Evolutionary conservation across 2,329 filamentous ascomycete species (phyloP), one percentile per base, ranked within the genome.

Genomic region (Ophiostoma himal-ulmi): DNA sequence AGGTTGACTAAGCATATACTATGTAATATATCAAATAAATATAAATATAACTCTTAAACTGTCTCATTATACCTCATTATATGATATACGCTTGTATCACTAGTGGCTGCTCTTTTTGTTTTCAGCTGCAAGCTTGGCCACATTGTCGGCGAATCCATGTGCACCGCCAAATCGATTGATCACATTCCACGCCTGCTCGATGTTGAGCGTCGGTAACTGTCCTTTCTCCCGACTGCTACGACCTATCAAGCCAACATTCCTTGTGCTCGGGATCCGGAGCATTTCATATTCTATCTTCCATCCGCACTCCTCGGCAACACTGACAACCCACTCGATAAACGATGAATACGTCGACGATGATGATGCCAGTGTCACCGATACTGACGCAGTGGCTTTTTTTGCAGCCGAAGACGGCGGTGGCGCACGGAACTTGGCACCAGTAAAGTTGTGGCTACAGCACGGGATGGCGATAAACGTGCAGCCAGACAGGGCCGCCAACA

Each of bases 391-490:
- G 17, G 91, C 89, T 37, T 67, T 54, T 73, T 84, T 84, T 66
- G 78, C 77, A 74, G 81, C 82, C 69, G 83, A 79, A 68, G 68
- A 41, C 1, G 86, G 85, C 10, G 83, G 80, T 10, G 85, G 84
- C 20, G 91, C 90, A 22, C 95, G 88, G 77, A 90, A 95, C 71
- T 81, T 84, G 34, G 87, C 86, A 1, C 95, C 95, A 0, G 89
- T 88, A 1, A 99, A 87, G 71, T 91, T 86, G 80, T 98, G 93
- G 74, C 92, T 96, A 81, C 95, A 99, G 81, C 95, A 99, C 1
- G 95, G 95, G 64, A 99, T 97, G 75, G 92, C 91, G 73, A 99
- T 88, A 79, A 97, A 99, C 0, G 93, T 91, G 13, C 90, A 91
- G 1, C 86, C 81, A 0, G 90, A 93, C 1, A 93, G 81, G 7